Conservation (phyloP, 2,329 filamentous ascomycete genomes). For the Drechslerella coelobrocha region DNA sequence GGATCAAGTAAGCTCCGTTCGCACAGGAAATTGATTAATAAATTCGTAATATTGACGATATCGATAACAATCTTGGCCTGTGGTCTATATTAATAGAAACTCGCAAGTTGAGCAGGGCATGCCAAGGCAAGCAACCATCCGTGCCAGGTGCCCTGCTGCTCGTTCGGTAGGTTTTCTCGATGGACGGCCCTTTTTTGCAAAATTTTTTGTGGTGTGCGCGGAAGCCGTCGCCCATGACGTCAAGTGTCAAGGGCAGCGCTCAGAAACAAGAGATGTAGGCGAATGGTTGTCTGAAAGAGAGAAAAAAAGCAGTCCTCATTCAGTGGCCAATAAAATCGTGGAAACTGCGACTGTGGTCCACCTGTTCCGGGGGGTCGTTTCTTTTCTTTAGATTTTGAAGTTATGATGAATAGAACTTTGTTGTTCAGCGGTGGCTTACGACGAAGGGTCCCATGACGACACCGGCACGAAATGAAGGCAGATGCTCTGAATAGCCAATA, state of each 20-base stretch:
- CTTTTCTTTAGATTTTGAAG: too few relatives aligned
- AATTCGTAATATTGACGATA: too few relatives aligned
- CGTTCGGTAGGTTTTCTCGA: not conserved
- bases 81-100: too few relatives aligned
- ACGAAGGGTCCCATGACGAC: constrained; percentile 51
- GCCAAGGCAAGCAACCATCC: too few relatives aligned
- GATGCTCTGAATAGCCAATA: constrained; percentile 30
- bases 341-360: not conserved
- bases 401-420: not conserved
- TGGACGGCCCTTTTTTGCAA: not conserved
- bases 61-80: too few relatives aligned
- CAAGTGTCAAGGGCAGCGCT: not conserved
- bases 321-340: not conserved
- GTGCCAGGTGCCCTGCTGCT: too few relatives aligned
- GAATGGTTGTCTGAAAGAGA: too few relatives aligned
- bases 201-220: not conserved
- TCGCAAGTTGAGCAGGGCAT: too few relatives aligned
- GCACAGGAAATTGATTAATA: too few relatives aligned
- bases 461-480: not conserved
- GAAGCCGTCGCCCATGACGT: not conserved
- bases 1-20: too few relatives aligned
- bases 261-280: too few relatives aligned
- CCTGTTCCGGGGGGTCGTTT: too few relatives aligned
- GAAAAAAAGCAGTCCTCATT: not conserved
- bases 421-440: constrained; percentile 28